These are phyloP conservation scores for Exserohilum rostratum DNA, from an alignment of 2,329 filamentous ascomycete genomes.

Conservation along the genomic window DNA sequence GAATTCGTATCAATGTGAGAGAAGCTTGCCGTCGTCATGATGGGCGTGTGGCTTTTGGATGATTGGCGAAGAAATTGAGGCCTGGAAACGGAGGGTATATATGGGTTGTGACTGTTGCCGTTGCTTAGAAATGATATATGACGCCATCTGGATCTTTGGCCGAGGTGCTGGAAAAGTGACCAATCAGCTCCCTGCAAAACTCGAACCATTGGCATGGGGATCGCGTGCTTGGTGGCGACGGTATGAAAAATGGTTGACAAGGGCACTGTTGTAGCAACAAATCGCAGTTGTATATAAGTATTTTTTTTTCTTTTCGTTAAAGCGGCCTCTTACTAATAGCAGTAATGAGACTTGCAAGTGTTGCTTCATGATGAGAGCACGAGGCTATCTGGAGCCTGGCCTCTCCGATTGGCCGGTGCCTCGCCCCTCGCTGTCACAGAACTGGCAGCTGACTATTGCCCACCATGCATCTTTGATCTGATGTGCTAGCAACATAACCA, in stretches of 20 bases:
- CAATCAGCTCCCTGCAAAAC: slow-evolving; percentile 20
- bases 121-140: slow-evolving; percentile 37
- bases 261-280: not conserved
- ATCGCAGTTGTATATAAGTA: not conserved
- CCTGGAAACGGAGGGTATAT: slow-evolving; percentile 11
- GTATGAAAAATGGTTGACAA: not conserved
- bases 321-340: not conserved
- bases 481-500: too few relatives aligned
- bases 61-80: not conserved
- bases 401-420: slow-evolving; percentile 12
- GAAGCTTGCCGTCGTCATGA: slow-evolving; percentile 65
- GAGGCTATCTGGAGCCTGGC: slow-evolving; percentile 6
- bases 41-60: slow-evolving; percentile 26
- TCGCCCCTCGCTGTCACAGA: too few relatives aligned
- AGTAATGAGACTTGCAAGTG: not conserved
- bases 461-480: too few relatives aligned
- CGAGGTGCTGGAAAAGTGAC: slow-evolving; percentile 15
- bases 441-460: too few relatives aligned
- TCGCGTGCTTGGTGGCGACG: slow-evolving; percentile 9
- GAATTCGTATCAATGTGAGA: slow-evolving; percentile 65
- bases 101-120: slow-evolving; percentile 17
- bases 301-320: not conserved
- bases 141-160: slow-evolving; percentile 24
- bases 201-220: not conserved
- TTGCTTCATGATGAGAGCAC: slow-evolving; percentile 2